Percentiles rank a stretch among this genome's conserved stretches.
Evolutionary conservation across 352 stramenopile species (phyloP).

Genomic region (Aphanomyces astaci): DNA sequence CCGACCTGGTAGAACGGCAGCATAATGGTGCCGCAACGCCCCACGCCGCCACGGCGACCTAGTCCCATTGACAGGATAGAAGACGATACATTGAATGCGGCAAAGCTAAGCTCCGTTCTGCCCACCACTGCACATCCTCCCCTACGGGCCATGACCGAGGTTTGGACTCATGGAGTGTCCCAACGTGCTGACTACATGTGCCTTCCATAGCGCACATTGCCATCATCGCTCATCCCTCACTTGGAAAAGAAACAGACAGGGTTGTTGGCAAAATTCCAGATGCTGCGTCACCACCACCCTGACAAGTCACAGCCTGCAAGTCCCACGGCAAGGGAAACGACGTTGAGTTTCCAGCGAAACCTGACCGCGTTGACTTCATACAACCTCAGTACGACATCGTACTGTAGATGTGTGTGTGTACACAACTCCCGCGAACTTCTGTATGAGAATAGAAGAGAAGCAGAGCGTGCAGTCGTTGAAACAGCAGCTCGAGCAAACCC

Average conservation of each 20-base stretch:
- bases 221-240: neutral
- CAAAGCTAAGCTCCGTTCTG: neutral
- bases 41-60: neutral
- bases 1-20: neutral
- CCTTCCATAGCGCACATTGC: neutral
- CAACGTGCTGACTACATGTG: no score
- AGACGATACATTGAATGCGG: neutral
- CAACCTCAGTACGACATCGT: constrained; percentile 9
- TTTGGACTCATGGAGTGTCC: no score
- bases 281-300: neutral
- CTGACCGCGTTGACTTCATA: neutral
- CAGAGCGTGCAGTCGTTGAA: neutral
- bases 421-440: no score
- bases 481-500: constrained; percentile 1
- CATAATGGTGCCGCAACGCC: neutral
- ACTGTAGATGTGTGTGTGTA: no score
- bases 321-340: neutral
- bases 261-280: neutral
- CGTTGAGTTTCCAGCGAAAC: constrained; percentile 5
- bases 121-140: neutral
- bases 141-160: neutral
- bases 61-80: neutral
- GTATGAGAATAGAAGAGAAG: neutral
- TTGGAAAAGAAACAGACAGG: neutral
- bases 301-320: neutral